phyloP scores from a whole-genome alignment of 129 eudicot genomes.

The Lactuca saligna region DNA sequence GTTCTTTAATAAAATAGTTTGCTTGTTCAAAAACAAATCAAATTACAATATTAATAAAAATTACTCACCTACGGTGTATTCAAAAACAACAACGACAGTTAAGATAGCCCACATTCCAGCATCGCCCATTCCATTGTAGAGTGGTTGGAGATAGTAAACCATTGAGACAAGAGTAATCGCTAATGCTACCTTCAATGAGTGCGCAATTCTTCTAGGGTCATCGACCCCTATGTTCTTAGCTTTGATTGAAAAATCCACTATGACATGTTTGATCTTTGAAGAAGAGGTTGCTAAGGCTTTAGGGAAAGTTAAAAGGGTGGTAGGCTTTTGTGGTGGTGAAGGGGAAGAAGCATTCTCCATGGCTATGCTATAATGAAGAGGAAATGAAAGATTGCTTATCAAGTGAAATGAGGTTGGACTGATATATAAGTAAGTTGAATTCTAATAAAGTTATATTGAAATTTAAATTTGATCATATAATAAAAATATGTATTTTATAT shows the following conservation, averaged over 20 bases:
- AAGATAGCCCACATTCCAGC: slow-evolving; percentile 80
- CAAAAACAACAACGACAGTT: slow-evolving; percentile 77
- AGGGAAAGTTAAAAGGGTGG: not conserved
- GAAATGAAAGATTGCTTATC: slow-evolving; percentile 39
- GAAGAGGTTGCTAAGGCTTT: slow-evolving; percentile 9
- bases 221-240: slow-evolving; percentile 48
- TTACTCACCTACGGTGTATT: slow-evolving; percentile 66
- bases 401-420: slow-evolving; percentile 37
- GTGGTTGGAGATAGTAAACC: slow-evolving; percentile 59
- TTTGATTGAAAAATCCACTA: slow-evolving; percentile 15
- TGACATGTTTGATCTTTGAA: slow-evolving; percentile 34
- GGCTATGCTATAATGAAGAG: slow-evolving; percentile 26
- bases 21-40: not conserved
- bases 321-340: slow-evolving; percentile 19
- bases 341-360: slow-evolving; percentile 34
- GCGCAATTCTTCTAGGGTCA: slow-evolving; percentile 67
- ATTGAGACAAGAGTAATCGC: slow-evolving; percentile 70
- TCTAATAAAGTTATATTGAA: not conserved
- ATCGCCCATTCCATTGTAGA: slow-evolving; percentile 66
- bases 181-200: slow-evolving; percentile 61
- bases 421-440: slow-evolving; percentile 35
- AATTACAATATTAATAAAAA: not conserved
- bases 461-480: not conserved
- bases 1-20: not conserved
- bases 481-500: not conserved